Conservation (phyloP, 2,329 filamentous ascomycete species). For the Cladosporium phlei region DNA sequence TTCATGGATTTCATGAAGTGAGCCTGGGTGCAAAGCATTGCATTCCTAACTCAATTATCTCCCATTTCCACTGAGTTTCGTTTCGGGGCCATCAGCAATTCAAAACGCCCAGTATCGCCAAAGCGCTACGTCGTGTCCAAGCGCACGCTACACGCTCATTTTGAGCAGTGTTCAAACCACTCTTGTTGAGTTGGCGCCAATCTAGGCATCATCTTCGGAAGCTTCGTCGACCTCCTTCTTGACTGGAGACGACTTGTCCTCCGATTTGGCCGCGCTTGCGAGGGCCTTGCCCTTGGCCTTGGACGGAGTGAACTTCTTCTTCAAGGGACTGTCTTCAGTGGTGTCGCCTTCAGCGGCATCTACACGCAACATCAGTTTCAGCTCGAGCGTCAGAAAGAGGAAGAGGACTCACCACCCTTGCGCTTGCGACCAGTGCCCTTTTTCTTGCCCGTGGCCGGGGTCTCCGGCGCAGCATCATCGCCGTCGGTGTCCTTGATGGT, state of each 20-base stretch:
- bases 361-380: not conserved
- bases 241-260: not conserved
- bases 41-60: too few species aligned
- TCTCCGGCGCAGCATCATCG: not conserved
- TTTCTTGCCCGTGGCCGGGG: not conserved
- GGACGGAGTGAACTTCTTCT: constrained; percentile 8
- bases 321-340: not conserved
- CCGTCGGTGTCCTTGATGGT: not conserved
- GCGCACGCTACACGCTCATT: too few species aligned
- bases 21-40: too few species aligned
- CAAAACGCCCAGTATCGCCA: too few species aligned
- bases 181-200: too few species aligned
- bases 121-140: too few species aligned
- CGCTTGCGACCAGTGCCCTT: constrained; percentile 5
- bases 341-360: not conserved
- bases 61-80: too few species aligned
- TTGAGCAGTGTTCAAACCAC: too few species aligned
- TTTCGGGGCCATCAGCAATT: too few species aligned
- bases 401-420: not conserved
- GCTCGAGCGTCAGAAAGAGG: too few species aligned
- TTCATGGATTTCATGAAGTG: constrained; percentile 15
- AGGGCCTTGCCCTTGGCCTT: constrained; percentile 1
- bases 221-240: not conserved
- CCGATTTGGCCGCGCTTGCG: not conserved
- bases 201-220: not conserved